Evolutionary conservation across 2,329 filamentous ascomycete species (phyloP).

Genomic region (Hymenoscyphus occultus): DNA sequence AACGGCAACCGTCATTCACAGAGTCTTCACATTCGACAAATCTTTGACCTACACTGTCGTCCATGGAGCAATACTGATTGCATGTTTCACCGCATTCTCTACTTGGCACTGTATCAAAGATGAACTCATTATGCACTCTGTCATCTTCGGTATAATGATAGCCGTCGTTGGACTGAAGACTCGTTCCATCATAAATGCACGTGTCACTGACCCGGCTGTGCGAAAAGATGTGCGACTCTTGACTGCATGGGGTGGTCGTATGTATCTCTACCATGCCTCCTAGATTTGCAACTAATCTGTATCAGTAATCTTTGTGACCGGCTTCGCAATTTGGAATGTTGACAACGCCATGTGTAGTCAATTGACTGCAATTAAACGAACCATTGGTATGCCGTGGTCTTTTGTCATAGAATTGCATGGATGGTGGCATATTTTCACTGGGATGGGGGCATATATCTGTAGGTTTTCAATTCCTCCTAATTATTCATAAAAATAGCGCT

Average conservation of each 20-base stretch:
- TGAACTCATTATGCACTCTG: conserved; percentile 29
- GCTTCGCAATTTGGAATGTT: conserved; percentile 55
- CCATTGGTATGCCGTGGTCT: conserved; percentile 52
- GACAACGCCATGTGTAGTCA: conserved; percentile 51
- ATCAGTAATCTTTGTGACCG: conserved; percentile 40
- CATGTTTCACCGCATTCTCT: conserved; percentile 43
- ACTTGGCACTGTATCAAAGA: conserved; percentile 36
- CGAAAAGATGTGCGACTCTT: conserved; percentile 28
- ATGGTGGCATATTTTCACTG: conserved; percentile 63
- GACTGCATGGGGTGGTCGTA: conserved; percentile 29
- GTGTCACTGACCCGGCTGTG: conserved; percentile 27
- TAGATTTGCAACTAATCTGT: conserved; percentile 1
- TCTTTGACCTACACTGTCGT: conserved; percentile 42
- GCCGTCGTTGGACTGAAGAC: conserved; percentile 28
- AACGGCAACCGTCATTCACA: conserved; percentile 50
- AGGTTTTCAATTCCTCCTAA: conserved; percentile 7
- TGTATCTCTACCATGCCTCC: conserved; percentile 2
- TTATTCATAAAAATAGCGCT: neutral
- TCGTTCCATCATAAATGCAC: conserved; percentile 28
- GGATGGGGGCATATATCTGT: conserved; percentile 46
- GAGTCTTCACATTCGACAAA: conserved; percentile 45
- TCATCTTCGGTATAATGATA: conserved; percentile 32
- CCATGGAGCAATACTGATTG: conserved; percentile 42
- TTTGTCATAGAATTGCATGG: conserved; percentile 58
- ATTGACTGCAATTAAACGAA: conserved; percentile 45